Evolutionary conservation across 2,329 filamentous ascomycete species (phyloP).

Genomic region (Clarireedia sp.): DNA sequence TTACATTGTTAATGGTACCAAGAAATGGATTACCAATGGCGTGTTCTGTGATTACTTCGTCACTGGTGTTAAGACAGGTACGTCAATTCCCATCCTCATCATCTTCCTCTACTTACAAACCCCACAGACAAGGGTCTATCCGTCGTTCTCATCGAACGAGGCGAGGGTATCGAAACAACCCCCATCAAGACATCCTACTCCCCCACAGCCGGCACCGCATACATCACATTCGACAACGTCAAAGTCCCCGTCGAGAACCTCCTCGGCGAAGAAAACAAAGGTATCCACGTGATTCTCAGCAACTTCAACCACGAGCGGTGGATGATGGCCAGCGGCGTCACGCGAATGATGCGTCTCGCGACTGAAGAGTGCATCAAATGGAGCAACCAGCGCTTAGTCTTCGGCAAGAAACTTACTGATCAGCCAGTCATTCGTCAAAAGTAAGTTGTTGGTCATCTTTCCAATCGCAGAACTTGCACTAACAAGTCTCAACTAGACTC

Average conservation of each 20-base stretch:
- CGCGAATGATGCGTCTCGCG: slow-evolving; percentile 58
- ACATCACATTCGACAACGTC: slow-evolving; percentile 74
- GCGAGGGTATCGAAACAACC: slow-evolving; percentile 68
- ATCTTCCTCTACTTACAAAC: background rate
- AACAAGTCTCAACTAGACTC: slow-evolving; percentile 39
- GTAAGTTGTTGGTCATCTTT: slow-evolving; percentile 33
- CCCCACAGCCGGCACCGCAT: slow-evolving; percentile 46
- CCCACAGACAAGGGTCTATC: slow-evolving; percentile 59
- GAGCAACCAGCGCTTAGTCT: slow-evolving; percentile 79
- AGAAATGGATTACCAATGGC: slow-evolving; percentile 84
- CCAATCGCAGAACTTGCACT: too few species aligned
- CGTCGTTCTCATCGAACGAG: slow-evolving; percentile 66
- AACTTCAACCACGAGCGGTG: slow-evolving; percentile 88
- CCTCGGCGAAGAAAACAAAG: slow-evolving; percentile 76
- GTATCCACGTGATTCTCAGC: slow-evolving; percentile 73
- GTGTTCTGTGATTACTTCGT: slow-evolving; percentile 80
- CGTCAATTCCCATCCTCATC: background rate
- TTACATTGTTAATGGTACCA: slow-evolving; percentile 67
- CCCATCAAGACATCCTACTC: slow-evolving; percentile 78
- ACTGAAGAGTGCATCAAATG: slow-evolving; percentile 84
- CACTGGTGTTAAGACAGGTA: slow-evolving; percentile 61
- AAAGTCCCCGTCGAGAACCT: slow-evolving; percentile 75
- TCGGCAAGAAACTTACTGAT: slow-evolving; percentile 72
- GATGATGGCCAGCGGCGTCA: slow-evolving; percentile 57
- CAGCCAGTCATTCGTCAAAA: slow-evolving; percentile 80